A percentile compares a stretch with the other conserved stretches of the same genome.
Conservation (phyloP, 2,329 filamentous ascomycete genomes). For the Periconia digitata region DNA sequence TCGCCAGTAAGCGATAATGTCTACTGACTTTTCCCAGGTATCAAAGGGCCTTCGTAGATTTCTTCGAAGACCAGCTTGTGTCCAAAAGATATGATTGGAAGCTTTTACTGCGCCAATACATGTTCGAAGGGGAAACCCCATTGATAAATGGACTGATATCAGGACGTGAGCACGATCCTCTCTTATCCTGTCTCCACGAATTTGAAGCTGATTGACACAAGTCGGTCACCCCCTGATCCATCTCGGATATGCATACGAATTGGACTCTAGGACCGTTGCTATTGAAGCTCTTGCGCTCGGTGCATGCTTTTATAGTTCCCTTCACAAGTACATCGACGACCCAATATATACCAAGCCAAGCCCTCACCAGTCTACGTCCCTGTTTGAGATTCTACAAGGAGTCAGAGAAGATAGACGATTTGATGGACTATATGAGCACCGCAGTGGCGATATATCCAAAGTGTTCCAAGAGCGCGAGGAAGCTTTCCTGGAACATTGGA, state of each 20-base stretch:
- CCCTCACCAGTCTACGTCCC: slow-evolving; percentile 60
- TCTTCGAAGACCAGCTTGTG: slow-evolving; percentile 90
- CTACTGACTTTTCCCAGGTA: slow-evolving; percentile 55
- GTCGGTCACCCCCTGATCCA: slow-evolving; percentile 94
- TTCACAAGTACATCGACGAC: slow-evolving; percentile 69
- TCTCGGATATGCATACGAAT: slow-evolving; percentile 88
- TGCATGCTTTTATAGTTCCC: slow-evolving; percentile 58
- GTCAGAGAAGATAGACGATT: slow-evolving; percentile 71
- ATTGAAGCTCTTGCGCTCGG: slow-evolving; percentile 83
- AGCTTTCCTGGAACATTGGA: slow-evolving; percentile 84
- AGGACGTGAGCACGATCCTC: slow-evolving; percentile 63
- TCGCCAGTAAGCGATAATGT: neutral
- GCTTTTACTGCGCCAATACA: slow-evolving; percentile 70
- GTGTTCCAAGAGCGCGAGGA: slow-evolving; percentile 71
- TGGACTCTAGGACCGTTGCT: slow-evolving; percentile 79
- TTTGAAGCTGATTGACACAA: slow-evolving; percentile 39
- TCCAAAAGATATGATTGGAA: slow-evolving; percentile 81
- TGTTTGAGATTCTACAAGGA: slow-evolving; percentile 70
- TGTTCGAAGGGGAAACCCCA: slow-evolving; percentile 74
- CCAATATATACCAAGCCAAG: slow-evolving; percentile 68
- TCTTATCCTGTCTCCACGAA: neutral
- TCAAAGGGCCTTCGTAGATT: slow-evolving; percentile 89
- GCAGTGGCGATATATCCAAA: slow-evolving; percentile 65
- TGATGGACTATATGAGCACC: slow-evolving; percentile 62
- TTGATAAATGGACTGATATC: slow-evolving; percentile 78